Percentiles rank a stretch among this genome's conserved stretches.
These are phyloP conservation scores for Gnaphalium uliginosum DNA, from an alignment of 129 eudicot species.

Conservation along the genomic window DNA sequence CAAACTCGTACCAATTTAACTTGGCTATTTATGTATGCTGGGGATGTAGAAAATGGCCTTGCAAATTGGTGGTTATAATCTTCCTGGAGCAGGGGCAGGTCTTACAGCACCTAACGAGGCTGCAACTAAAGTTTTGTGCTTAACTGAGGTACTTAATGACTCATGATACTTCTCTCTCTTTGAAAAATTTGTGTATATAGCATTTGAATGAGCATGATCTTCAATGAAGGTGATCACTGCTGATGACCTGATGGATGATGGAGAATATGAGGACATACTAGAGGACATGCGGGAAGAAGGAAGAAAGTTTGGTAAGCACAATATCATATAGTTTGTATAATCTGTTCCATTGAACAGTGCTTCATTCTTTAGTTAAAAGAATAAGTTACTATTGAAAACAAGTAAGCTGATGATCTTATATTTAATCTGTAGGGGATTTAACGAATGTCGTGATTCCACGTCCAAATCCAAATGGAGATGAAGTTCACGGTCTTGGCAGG, in stretches of 20 bases:
- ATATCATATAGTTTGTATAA: background rate
- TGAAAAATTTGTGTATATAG: background rate
- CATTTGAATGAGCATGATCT: background rate
- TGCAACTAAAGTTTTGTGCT: constrained; percentile 84
- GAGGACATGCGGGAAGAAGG: constrained; percentile 95
- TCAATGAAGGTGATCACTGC: constrained; percentile 57
- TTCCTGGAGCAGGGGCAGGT: constrained; percentile 43
- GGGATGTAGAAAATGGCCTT: constrained; percentile 60
- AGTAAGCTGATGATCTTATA: background rate
- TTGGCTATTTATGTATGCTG: background rate
- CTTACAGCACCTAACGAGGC: constrained; percentile 37
- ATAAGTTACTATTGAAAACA: background rate
- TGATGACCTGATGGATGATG: constrained; percentile 74
- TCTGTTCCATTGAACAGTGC: no score
- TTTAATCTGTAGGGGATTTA: constrained; percentile 51
- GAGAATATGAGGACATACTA: constrained; percentile 78
- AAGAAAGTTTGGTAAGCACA: constrained; percentile 64
- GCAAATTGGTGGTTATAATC: constrained; percentile 60
- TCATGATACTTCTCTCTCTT: background rate
- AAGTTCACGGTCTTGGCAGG: constrained; percentile 74
- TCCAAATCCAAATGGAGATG: constrained; percentile 61
- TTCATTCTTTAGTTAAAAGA: background rate
- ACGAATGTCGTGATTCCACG: constrained; percentile 76
- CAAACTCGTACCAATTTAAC: background rate
- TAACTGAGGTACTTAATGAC: constrained; percentile 60